These are phyloP conservation scores for Leccinum solheimii DNA, from an alignment of 1,284 basidiomycete species.

Conservation along the genomic window DNA sequence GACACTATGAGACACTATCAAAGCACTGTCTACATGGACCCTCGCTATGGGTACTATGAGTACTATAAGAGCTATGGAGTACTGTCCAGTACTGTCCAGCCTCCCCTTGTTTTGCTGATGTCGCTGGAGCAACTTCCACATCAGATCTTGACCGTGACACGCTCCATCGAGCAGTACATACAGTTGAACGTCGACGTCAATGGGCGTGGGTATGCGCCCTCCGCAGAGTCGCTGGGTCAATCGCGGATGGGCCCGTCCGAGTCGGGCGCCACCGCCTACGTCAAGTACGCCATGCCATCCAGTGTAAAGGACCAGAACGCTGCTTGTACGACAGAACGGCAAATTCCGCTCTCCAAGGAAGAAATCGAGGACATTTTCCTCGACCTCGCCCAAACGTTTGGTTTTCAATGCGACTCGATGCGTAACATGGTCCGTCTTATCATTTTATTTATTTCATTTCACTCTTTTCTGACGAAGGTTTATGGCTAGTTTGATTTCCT, in stretches of 20 bases:
- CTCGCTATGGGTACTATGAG: no score
- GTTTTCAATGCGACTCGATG: conserved; percentile 94
- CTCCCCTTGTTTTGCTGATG: no score
- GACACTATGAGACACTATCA: no score
- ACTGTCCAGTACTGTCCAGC: no score
- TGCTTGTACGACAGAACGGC: conserved; percentile 89
- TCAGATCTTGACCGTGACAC: no score
- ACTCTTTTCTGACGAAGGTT: conserved; percentile 12
- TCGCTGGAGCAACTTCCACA: no score
- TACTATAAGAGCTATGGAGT: no score
- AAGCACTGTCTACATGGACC: no score
- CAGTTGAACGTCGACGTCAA: conserved; percentile 74
- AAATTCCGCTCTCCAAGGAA: conserved; percentile 96
- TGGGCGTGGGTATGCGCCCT: conserved; percentile 64
- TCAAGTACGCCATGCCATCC: conserved; percentile 51
- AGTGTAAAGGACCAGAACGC: conserved; percentile 80
- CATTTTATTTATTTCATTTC: conserved; percentile 2
- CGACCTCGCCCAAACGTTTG: conserved; percentile 98
- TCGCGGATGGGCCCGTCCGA: conserved; percentile 61
- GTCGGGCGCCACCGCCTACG: conserved; percentile 56
- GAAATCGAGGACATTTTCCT: conserved; percentile 99
- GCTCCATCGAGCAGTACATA: no score
- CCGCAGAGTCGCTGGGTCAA: conserved; percentile 67
- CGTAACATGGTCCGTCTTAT: conserved; percentile 73
- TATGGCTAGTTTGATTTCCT: conserved; percentile 84